Conservation (phyloP, 495 filamentous ascomycete species). For the Penicillium flavigenum region DNA sequence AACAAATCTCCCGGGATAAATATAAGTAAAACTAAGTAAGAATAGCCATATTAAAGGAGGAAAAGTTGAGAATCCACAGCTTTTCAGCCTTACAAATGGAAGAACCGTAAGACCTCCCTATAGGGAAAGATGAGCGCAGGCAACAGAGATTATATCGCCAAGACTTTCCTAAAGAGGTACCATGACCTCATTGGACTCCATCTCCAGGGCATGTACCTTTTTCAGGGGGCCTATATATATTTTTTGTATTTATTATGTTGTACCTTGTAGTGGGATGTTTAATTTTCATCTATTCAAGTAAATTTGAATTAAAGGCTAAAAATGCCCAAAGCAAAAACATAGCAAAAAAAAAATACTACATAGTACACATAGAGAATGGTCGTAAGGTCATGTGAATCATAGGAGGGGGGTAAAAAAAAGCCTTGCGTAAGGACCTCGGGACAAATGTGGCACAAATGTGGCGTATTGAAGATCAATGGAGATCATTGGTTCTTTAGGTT, state of each 20-base stretch:
- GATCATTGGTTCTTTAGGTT: constrained; percentile 20
- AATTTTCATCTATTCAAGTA: too few species aligned
- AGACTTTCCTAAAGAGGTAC: neutral
- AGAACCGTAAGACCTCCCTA: neutral
- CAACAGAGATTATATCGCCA: constrained; percentile 2
- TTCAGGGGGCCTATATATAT: too few species aligned
- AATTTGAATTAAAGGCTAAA: neutral
- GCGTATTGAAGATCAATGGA: neutral
- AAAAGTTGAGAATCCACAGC: neutral
- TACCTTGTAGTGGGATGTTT: too few species aligned
- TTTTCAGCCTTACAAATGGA: constrained; percentile 16
- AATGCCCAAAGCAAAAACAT: too few species aligned
- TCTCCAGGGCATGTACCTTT: neutral
- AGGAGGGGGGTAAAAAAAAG: neutral
- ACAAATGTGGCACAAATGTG: constrained; percentile 14
- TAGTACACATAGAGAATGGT: neutral
- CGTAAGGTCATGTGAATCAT: constrained; percentile 14
- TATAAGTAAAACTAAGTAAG: neutral
- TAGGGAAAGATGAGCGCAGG: neutral
- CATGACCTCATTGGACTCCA: neutral
- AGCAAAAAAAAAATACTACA: too few species aligned
- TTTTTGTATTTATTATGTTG: too few species aligned
- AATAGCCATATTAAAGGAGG: neutral
- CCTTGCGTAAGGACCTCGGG: neutral
- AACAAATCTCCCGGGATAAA: neutral